Evolutionary conservation across 306 rosid species (phyloP).

Genomic region (Lithocarpus polystachyus): DNA sequence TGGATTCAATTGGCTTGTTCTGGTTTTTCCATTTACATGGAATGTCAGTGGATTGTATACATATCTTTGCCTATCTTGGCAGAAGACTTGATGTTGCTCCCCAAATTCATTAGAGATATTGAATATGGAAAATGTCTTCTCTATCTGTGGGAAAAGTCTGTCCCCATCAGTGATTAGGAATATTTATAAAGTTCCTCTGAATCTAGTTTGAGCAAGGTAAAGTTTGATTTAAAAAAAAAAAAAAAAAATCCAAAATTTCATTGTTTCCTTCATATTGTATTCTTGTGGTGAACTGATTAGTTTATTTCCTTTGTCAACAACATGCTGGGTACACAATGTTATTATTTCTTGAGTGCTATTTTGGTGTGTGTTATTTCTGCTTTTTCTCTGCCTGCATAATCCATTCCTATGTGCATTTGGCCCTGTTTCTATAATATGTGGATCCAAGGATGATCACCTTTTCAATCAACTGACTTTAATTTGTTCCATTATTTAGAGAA

Average conservation of each 20-base stretch:
- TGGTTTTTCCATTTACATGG: background rate
- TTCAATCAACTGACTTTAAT: conserved; percentile 18
- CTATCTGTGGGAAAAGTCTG: background rate
- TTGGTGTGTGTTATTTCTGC: background rate
- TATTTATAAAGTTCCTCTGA: background rate
- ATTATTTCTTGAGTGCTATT: background rate
- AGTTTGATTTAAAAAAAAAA: background rate
- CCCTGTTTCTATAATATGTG: conserved; percentile 5
- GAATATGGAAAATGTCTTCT: background rate
- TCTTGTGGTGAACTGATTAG: background rate
- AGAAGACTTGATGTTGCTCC: background rate
- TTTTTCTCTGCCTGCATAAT: conserved; percentile 5
- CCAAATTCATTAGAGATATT: background rate
- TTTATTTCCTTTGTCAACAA: background rate
- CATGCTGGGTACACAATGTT: background rate
- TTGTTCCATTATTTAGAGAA: conserved; percentile 44
- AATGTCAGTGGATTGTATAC: background rate
- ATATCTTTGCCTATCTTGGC: background rate
- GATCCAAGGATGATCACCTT: conserved; percentile 8
- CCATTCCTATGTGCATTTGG: conserved; percentile 1
- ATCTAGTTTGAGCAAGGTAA: background rate
- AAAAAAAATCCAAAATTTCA: background rate
- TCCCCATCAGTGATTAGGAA: background rate
- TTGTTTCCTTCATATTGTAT: background rate
- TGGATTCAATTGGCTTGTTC: background rate